These are phyloP conservation scores for Boletellus ananiceps DNA, from an alignment of 768 basidiomycete genomes.

Conservation along the genomic window DNA sequence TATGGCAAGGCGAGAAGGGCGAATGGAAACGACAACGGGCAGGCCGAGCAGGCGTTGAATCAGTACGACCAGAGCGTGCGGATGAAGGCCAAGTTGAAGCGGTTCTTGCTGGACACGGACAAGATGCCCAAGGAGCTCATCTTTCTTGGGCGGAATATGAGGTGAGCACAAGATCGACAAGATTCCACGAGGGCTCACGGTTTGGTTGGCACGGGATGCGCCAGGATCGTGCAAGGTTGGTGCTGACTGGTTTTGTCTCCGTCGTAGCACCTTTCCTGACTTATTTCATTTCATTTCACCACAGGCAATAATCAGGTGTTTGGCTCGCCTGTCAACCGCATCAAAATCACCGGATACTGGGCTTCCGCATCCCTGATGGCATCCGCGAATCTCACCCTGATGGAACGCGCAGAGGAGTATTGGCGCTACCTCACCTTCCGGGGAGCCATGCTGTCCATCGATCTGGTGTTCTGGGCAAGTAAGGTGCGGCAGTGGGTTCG, in stretches of 20 bases:
- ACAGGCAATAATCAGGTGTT: slow-evolving; percentile 76
- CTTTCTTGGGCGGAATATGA: slow-evolving; percentile 75
- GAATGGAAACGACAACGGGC: slow-evolving; percentile 7
- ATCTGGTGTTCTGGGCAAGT: slow-evolving; percentile 65
- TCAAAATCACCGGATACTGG: slow-evolving; percentile 85
- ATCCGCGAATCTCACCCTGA: slow-evolving; percentile 39
- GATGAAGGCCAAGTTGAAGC: slow-evolving; percentile 64
- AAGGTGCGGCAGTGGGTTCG: slow-evolving; percentile 50
- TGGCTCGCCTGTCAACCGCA: slow-evolving; percentile 83
- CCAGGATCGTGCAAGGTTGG: slow-evolving; percentile 37
- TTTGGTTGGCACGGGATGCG: background rate
- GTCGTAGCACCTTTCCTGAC: background rate
- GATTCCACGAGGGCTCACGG: background rate
- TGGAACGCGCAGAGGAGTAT: slow-evolving; percentile 46
- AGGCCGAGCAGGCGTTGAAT: slow-evolving; percentile 34
- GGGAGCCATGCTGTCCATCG: slow-evolving; percentile 59
- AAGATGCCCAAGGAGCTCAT: slow-evolving; percentile 73
- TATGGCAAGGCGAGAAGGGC: slow-evolving; percentile 23
- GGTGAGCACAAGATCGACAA: slow-evolving; percentile 32
- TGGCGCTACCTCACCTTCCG: slow-evolving; percentile 61
- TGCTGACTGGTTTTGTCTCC: background rate
- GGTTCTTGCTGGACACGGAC: slow-evolving; percentile 69
- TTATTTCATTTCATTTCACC: background rate
- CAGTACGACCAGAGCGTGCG: slow-evolving; percentile 65
- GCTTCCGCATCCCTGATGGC: slow-evolving; percentile 63